A percentile compares a stretch with the other conserved stretches of the same genome.
Conservation (phyloP, 2,329 filamentous ascomycete species). For the Phialophora tarda region DNA sequence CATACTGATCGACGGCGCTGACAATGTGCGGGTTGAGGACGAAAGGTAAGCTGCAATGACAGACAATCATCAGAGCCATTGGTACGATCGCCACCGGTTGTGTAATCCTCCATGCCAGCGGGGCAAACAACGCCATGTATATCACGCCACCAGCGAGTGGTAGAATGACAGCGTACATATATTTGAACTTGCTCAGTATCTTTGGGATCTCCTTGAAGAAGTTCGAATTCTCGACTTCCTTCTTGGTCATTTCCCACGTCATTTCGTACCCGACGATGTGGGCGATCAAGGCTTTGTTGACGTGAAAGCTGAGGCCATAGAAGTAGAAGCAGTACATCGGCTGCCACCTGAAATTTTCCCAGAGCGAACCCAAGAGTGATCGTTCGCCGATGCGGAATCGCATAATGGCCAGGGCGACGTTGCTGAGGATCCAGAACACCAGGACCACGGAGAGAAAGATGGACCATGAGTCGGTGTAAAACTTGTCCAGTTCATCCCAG, state of each 20-base stretch:
- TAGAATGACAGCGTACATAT: slow-evolving; percentile 57
- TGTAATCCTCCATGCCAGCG: slow-evolving; percentile 51
- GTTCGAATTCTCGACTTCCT: slow-evolving; percentile 74
- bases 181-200: slow-evolving; percentile 79
- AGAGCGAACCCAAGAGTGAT: slow-evolving; percentile 56
- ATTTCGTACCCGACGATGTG: slow-evolving; percentile 88
- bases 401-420: slow-evolving; percentile 65
- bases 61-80: slow-evolving; percentile 57
- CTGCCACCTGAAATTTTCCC: slow-evolving; percentile 67
- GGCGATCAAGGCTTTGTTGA: slow-evolving; percentile 75
- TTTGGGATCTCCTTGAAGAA: slow-evolving; percentile 84
- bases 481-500: slow-evolving; percentile 68
- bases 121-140: slow-evolving; percentile 42
- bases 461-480: slow-evolving; percentile 67
- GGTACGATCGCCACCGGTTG: slow-evolving; percentile 71
- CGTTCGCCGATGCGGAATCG: slow-evolving; percentile 65
- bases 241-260: slow-evolving; percentile 81
- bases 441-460: slow-evolving; percentile 56
- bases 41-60: slow-evolving; percentile 30
- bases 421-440: slow-evolving; percentile 67
- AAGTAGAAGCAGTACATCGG: slow-evolving; percentile 74
- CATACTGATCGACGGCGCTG: slow-evolving; percentile 32
- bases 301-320: slow-evolving; percentile 71
- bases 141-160: slow-evolving; percentile 40
- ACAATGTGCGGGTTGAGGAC: slow-evolving; percentile 31